A percentile compares a stretch with the other conserved stretches of the same genome.
Evolutionary conservation across 441 rosid species (phyloP).

Genomic region (Pelargonium citronellum): DNA sequence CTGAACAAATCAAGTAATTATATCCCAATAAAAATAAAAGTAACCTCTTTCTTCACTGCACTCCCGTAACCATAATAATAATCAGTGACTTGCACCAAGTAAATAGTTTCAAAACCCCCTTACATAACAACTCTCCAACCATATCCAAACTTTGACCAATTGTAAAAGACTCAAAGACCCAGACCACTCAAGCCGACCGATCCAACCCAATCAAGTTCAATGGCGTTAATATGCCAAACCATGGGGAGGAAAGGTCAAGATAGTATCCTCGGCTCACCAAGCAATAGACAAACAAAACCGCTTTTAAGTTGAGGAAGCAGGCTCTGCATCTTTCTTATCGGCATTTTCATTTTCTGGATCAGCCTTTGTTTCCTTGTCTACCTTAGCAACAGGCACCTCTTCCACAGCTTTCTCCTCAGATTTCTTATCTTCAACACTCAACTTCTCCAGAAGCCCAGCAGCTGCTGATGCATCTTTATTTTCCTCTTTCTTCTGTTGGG

Average conservation of each 20-base stretch:
- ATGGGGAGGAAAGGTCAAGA: conserved; percentile 18
- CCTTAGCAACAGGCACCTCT: conserved; percentile 32
- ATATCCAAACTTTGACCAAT: conserved; percentile 26
- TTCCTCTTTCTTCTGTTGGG: conserved; percentile 55
- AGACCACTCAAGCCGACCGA: conserved; percentile 28
- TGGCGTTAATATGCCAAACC: conserved; percentile 19
- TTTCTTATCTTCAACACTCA: conserved; percentile 63
- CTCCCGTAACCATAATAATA: too few relatives aligned
- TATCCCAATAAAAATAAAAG: background rate
- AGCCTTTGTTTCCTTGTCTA: conserved; percentile 29
- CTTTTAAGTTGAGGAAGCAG: conserved; percentile 42
- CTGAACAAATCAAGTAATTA: background rate
- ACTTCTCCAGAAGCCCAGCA: conserved; percentile 59
- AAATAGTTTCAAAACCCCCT: conserved; percentile 20
- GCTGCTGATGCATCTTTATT: conserved; percentile 57
- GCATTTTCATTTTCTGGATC: conserved; percentile 29
- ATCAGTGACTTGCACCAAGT: conserved; percentile 9
- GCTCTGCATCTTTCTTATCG: conserved; percentile 42
- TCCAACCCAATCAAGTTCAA: conserved; percentile 22
- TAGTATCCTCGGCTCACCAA: conserved; percentile 19
- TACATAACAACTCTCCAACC: conserved; percentile 13
- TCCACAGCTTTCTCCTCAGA: conserved; percentile 36
- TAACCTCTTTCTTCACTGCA: background rate
- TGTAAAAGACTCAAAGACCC: conserved; percentile 30
- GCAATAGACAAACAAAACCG: conserved; percentile 10